These are phyloP conservation scores for Candida methanosorbosa DNA, from an alignment of 805 yeast species.

Conservation along the genomic window DNA sequence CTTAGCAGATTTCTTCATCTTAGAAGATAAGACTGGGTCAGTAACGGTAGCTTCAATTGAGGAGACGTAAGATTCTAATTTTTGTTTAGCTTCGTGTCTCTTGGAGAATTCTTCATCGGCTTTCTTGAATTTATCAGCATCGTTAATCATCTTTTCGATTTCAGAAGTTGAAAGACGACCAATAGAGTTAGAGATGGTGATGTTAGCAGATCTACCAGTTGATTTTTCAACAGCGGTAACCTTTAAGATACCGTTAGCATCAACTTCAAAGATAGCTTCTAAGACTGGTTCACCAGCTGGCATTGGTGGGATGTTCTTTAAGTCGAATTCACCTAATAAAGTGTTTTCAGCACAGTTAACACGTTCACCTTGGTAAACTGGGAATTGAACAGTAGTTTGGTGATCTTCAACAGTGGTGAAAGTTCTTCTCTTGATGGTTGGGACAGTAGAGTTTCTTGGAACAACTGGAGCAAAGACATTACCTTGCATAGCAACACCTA, in stretches of 20 bases:
- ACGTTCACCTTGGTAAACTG: conserved; percentile 99
- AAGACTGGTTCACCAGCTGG: conserved; percentile 99
- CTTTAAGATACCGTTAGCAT: conserved; percentile 99
- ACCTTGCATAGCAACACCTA: conserved; percentile 99
- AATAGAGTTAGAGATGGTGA: conserved; percentile 97
- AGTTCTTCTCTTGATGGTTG: conserved; percentile 97
- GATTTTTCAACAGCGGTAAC: conserved; percentile 98
- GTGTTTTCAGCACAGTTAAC: conserved; percentile 97
- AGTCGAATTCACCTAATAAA: conserved; percentile 96
- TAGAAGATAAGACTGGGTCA: conserved; percentile 96
- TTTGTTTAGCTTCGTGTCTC: conserved; percentile 98
- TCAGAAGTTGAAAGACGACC: conserved; percentile 96
- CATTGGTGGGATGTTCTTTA: conserved; percentile 96
- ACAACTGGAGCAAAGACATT: conserved; percentile 98
- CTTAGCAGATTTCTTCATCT: conserved; percentile 95
- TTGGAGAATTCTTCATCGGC: conserved; percentile 99
- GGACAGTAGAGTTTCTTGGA: conserved; percentile 99
- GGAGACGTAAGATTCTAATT: conserved; percentile 96
- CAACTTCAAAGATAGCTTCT: conserved; percentile 98
- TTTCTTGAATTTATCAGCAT: conserved; percentile 98
- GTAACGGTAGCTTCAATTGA: conserved; percentile 93
- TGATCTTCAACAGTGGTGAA: conserved; percentile 98
- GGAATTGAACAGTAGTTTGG: conserved; percentile 98
- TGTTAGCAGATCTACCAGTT: conserved; percentile 96
- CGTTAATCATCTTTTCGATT: conserved; percentile 96